Conservation (phyloP, 257 asterid species). For the Primulina eburnea region DNA sequence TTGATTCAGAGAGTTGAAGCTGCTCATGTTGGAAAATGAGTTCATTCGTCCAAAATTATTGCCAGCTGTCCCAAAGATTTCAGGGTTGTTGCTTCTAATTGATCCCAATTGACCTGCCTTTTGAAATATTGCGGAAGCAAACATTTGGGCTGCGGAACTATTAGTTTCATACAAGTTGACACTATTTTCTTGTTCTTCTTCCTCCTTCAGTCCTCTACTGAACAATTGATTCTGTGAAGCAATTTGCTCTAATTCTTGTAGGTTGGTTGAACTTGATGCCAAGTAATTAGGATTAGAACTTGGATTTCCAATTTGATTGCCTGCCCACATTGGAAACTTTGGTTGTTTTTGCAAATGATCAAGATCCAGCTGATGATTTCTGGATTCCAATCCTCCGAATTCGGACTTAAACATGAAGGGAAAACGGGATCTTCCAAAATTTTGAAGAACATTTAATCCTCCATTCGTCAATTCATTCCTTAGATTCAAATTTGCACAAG, state of each 20-base stretch:
- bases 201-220: constrained; percentile 22
- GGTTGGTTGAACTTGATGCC: constrained; percentile 17
- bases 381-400: constrained; percentile 37
- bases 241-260: constrained; percentile 53
- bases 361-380: constrained; percentile 27
- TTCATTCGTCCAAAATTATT: not conserved
- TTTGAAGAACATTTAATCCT: constrained; percentile 29
- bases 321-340: constrained; percentile 57
- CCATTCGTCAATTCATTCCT: constrained; percentile 48
- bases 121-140: constrained; percentile 61
- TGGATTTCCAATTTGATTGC: constrained; percentile 17
- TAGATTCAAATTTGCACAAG: constrained; percentile 51
- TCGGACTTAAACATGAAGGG: constrained; percentile 35
- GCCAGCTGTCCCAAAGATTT: not conserved
- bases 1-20: not conserved
- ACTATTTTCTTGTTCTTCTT: constrained; percentile 60
- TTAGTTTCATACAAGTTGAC: constrained; percentile 31
- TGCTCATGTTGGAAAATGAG: not conserved
- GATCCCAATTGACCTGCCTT: constrained; percentile 63
- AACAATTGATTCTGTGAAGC: constrained; percentile 54
- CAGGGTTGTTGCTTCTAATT: constrained; percentile 24
- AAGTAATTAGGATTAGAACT: constrained; percentile 20
- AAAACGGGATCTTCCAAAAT: constrained; percentile 39
- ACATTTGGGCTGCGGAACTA: constrained; percentile 42
- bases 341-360: constrained; percentile 40